Base-by-base conservation (phyloP, 2,329 filamentous ascomycete species). In the Fragosphaeria purpurea region DNA sequence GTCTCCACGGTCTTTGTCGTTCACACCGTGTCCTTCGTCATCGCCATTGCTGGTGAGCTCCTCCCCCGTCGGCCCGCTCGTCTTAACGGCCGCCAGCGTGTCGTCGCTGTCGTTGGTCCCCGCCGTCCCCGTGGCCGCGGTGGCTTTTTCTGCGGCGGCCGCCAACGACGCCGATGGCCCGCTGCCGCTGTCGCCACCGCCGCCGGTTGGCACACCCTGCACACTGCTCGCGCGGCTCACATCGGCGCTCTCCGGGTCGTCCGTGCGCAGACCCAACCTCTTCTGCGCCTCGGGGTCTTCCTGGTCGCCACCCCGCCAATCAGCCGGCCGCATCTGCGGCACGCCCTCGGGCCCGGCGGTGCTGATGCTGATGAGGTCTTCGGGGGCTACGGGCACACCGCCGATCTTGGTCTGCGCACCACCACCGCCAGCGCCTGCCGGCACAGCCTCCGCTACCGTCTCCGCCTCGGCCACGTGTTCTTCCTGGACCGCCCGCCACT, bases 221-320 rank as follows among this genome's bases (percentile, higher is more conserved):
- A 87, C 66, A 60, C 85, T 91, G 59, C 82, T 89, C 1, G 86
- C 85, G 55, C 81, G 77, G 62, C 86, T 90, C 12, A 88, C 72
- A 49, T 80, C 74, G 1, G 74, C 77, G 56, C 84, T 88, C 1
- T 74, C 75, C 0, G 83, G 78, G 6, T 77, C 83, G 53, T 81
- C 76, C 5, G 74, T 76, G 33, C 85, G 70, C 46, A 93, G 61
- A 0, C 88, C 88, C 1, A 94, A 68, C 45, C 81, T 77, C 61
- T 82, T 86, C 53, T 77, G 72, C 10, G 73, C 67, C 6, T 67
- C 68, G 1, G 74, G 71, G 13, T 72, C 70, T 42, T 70, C 69
- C 4, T 61, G 60, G 42, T 74, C 69, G 0, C 63, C 71, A 1
- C 85, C 85, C 53, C 82, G 81, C 88, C 88, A 95, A 61, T 94